These are phyloP conservation scores for Diaporthe capsici DNA, from an alignment of 2,329 filamentous ascomycete species.

Conservation along the genomic window DNA sequence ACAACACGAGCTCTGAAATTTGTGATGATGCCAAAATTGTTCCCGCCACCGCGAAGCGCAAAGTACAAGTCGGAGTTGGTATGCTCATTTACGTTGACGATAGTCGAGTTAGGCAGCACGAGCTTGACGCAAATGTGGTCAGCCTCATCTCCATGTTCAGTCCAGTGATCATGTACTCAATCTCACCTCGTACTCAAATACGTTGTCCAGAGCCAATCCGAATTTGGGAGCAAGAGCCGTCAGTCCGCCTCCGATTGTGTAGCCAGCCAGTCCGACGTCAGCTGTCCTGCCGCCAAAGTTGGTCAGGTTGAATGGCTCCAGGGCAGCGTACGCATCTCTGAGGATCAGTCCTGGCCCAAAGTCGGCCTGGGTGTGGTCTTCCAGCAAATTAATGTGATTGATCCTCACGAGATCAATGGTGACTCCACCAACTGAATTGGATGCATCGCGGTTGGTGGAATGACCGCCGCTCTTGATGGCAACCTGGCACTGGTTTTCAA, in stretches of 20 bases:
- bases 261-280: conserved; percentile 13
- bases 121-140: conserved; percentile 1
- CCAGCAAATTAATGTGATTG: background rate
- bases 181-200: conserved; percentile 6
- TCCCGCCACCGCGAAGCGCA: conserved; percentile 16
- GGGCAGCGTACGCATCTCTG: background rate
- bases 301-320: conserved; percentile 3
- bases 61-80: background rate
- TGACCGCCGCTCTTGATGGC: conserved; percentile 18
- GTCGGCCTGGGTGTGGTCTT: background rate
- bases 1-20: conserved; percentile 12
- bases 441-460: conserved; percentile 11
- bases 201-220: conserved; percentile 16
- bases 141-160: background rate
- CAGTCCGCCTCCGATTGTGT: conserved; percentile 7
- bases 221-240: background rate
- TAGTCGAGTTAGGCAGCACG: conserved; percentile 1
- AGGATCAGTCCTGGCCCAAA: conserved; percentile 5
- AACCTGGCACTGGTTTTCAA: background rate
- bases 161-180: no score
- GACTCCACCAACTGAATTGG: conserved; percentile 13
- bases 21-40: conserved; percentile 1
- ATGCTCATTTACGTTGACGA: conserved; percentile 2
- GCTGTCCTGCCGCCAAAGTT: conserved; percentile 11
- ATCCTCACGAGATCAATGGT: conserved; percentile 16